phyloP scores from a whole-genome alignment of 306 rosid genomes.

The Medicago truncatula region MtrunA17r5.0-ANR NC_053046.1:35680501-35681000 shows the following conservation, averaged over 20 bases:
- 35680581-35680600: slow-evolving; percentile 1
- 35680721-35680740: background rate
- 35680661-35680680: background rate
- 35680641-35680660: background rate
- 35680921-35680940: background rate
- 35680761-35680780: background rate
- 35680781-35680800: no score
- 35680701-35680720: background rate
- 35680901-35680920: background rate
- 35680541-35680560: no score
- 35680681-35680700: background rate
- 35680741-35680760: background rate
- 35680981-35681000: no score
- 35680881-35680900: background rate
- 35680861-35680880: background rate
- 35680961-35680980: no score
- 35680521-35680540: no score
- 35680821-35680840: no score
- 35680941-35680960: background rate
- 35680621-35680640: background rate
- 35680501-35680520: no score
- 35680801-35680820: no score
- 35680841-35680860: background rate
- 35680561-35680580: background rate
- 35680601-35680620: background rate